Conservation (phyloP, 805 yeast genomes). For the Wickerhamiella siamensis region DNA sequence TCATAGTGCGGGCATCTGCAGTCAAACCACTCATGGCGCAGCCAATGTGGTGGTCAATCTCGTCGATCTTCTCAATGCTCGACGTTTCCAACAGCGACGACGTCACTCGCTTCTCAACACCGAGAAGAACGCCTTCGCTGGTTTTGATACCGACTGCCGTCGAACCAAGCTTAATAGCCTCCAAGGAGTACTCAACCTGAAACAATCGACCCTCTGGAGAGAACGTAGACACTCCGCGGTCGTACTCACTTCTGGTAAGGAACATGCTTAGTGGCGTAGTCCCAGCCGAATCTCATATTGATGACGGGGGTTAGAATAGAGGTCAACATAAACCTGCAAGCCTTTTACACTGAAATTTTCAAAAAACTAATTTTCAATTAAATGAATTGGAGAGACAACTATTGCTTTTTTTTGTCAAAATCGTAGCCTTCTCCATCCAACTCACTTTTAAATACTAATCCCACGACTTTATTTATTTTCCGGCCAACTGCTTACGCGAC, state of each 20-base stretch:
- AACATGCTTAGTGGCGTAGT: constrained; percentile 41
- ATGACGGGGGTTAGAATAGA: not conserved
- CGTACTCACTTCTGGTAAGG: constrained; percentile 98
- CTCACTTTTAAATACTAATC: too few relatives aligned
- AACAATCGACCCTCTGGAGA: constrained; percentile 97
- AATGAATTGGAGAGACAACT: too few relatives aligned
- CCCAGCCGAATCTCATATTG: not conserved
- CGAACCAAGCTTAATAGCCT: constrained; percentile 93
- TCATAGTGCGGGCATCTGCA: constrained; percentile 97
- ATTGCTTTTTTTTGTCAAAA: too few relatives aligned
- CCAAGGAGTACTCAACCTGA: constrained; percentile 95
- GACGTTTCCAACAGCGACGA: constrained; percentile 81
- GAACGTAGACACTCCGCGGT: constrained; percentile 95
- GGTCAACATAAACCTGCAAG: not conserved
- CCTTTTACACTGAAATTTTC: not conserved
- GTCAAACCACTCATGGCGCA: constrained; percentile 98
- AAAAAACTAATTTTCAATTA: too few relatives aligned
- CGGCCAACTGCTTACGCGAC: not conserved
- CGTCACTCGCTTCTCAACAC: constrained; percentile 94
- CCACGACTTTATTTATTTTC: too few relatives aligned
- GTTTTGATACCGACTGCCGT: constrained; percentile 97
- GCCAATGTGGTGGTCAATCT: constrained; percentile 85
- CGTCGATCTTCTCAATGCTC: constrained; percentile 91
- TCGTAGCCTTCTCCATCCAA: too few relatives aligned
- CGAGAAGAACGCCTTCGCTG: constrained; percentile 87